Base-by-base conservation (phyloP, 257 asterid species). In the Salvia miltiorrhiza region DNA sequence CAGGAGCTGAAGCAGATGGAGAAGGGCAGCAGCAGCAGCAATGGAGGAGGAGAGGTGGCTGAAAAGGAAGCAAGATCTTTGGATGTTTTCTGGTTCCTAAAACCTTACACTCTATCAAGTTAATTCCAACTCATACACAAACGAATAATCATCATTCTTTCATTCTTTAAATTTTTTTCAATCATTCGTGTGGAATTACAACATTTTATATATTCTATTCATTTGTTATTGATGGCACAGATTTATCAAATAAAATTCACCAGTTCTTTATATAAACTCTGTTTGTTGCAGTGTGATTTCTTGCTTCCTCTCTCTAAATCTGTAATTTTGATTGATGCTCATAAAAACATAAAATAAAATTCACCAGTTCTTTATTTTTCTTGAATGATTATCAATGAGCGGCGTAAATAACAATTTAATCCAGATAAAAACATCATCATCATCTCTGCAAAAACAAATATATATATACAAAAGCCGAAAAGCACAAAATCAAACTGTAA, bases 81-180 rank as follows among this genome's bases (percentile, higher is more conserved):
- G 83, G 96, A 92, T 80, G 98, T 84, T 23, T 89, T 94, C 82
- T 94, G 99, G 97, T 91, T 94, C 86, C 79, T 94, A 57, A 94
- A 92, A 81, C 99, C 98, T 66, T 94, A 98, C 90, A 79, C 95
- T 26, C 90, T 89, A 73, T 83, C 93, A 43, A 83, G 81, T 70
- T 85, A 77, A 75, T 52, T 30, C 9, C 24, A 54, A 39, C 21
- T 52, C 21, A 24, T 24, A 52, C 14, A 28, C 35, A 40, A 69
- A 70, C 76, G 68, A 65, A 74, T 8, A 37, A 19, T 49, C 67
- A 4, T 48, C 63, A 78, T 86, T 84, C 89, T 78, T 80, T 82
- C 69, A 84, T 84, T 76, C 77, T 45, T 54, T 78, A 62, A 65
- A 78, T 61, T 50, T 67, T 8, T 63, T 48, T 47, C 23, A 8